Conservation (phyloP, 2,329 filamentous ascomycete species). For the Cladosporium colombiae region DNA sequence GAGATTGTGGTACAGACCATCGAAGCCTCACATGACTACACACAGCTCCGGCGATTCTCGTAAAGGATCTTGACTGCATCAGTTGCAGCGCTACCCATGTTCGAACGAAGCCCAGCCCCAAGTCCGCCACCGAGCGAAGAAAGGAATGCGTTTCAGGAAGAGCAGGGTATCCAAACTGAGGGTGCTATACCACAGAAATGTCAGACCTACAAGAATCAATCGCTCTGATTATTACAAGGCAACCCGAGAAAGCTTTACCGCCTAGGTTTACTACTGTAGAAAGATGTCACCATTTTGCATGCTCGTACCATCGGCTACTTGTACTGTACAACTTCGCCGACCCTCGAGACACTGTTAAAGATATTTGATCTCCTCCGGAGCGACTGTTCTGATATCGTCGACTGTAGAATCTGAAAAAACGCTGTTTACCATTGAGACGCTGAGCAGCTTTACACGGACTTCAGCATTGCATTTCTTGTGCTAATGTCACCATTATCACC, state of each 20-base stretch:
- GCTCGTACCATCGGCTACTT: too few species aligned
- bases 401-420: too few species aligned
- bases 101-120: slow-evolving; percentile 14
- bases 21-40: not conserved
- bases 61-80: not conserved
- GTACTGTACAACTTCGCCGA: too few species aligned
- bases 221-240: too few species aligned
- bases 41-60: not conserved
- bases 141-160: not conserved
- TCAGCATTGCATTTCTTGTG: not conserved
- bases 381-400: too few species aligned
- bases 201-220: not conserved
- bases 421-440: too few species aligned
- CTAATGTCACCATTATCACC: not conserved
- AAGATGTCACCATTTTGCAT: too few species aligned
- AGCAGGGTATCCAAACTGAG: not conserved
- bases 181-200: not conserved
- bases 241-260: too few species aligned
- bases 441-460: too few species aligned
- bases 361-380: too few species aligned
- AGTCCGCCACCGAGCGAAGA: slow-evolving; percentile 7
- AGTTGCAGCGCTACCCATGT: not conserved
- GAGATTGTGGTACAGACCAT: not conserved
- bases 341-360: too few species aligned
- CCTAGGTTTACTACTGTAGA: too few species aligned